phyloP scores from a whole-genome alignment of 2,329 filamentous ascomycete genomes.

The Ophiocordyceps unilateralis region DNA sequence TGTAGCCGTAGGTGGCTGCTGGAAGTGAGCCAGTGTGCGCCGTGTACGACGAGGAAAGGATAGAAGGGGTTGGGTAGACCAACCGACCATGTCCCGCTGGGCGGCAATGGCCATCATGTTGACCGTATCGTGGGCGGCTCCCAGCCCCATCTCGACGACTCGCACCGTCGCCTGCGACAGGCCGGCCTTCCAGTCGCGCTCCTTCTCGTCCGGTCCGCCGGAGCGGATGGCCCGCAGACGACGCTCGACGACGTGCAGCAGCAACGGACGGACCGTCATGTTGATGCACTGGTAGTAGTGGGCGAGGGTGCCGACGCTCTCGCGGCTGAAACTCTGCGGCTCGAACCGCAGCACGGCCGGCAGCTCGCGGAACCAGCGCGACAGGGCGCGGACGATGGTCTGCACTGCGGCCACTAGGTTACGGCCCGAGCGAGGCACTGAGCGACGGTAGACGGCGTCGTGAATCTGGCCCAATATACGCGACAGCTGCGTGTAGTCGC shows the following conservation, averaged over 20 bases:
- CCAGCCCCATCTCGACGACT: slow-evolving; percentile 34
- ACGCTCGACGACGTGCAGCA: slow-evolving; percentile 34
- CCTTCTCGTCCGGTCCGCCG: slow-evolving; percentile 10
- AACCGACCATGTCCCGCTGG: slow-evolving; percentile 25
- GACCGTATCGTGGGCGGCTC: slow-evolving; percentile 26
- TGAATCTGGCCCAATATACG: slow-evolving; percentile 31
- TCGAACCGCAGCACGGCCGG: slow-evolving; percentile 30
- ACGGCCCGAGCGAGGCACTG: slow-evolving; percentile 22
- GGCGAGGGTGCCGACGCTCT: slow-evolving; percentile 31
- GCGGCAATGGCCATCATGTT: slow-evolving; percentile 8
- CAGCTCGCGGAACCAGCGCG: slow-evolving; percentile 29
- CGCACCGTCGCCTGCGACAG: slow-evolving; percentile 28
- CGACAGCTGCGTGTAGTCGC: slow-evolving; percentile 34
- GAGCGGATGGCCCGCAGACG: slow-evolving; percentile 15
- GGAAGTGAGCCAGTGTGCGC: background rate
- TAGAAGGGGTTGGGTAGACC: slow-evolving; percentile 5
- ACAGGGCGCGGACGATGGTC: slow-evolving; percentile 29
- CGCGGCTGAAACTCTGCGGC: slow-evolving; percentile 28
- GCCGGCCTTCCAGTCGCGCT: slow-evolving; percentile 18
- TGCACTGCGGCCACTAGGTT: slow-evolving; percentile 31
- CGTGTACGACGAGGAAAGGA: background rate
- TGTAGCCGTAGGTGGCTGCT: background rate
- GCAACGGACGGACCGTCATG: slow-evolving; percentile 35
- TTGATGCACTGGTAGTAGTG: slow-evolving; percentile 42
- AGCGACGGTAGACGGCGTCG: slow-evolving; percentile 26